A percentile compares a stretch with the other conserved stretches of the same genome.
Conservation (phyloP, 169 alveolate species). For the Theileria sp. region DNA sequence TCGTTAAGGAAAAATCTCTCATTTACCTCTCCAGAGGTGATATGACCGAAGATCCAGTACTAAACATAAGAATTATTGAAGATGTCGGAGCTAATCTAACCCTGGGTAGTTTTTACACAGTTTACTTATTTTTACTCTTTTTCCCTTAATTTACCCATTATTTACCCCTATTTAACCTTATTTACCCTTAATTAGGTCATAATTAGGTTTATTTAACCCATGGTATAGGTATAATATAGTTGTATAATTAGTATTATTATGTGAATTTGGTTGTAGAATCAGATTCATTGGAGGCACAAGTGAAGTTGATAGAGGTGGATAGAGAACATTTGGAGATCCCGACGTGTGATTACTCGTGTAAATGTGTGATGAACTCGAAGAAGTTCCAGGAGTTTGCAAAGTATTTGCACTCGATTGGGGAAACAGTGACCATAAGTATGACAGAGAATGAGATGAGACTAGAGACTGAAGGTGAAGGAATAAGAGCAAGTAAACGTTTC, state of each 20-base stretch:
- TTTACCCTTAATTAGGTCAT: too few species aligned
- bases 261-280: too few species aligned
- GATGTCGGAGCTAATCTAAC: constrained; percentile 10
- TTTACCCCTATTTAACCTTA: too few species aligned
- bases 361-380: constrained; percentile 79
- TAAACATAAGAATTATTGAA: constrained; percentile 48
- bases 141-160: too few species aligned
- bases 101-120: constrained; percentile 16
- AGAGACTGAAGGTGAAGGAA: constrained; percentile 82
- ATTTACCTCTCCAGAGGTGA: constrained; percentile 72
- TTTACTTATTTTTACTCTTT: too few species aligned
- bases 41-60: constrained; percentile 68
- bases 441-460: constrained; percentile 76
- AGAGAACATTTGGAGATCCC: constrained; percentile 82
- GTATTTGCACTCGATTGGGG: constrained; percentile 81
- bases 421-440: constrained; percentile 81
- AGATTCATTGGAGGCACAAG: constrained; percentile 76
- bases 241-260: neutral
- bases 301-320: constrained; percentile 78
- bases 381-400: constrained; percentile 81
- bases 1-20: constrained; percentile 73
- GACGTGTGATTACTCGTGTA: constrained; percentile 78
- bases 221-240: neutral
- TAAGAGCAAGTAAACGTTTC: constrained; percentile 76
- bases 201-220: neutral